These are phyloP conservation scores for Trypanosoma platydactyli DNA, from an alignment of 208 protist species.

Conservation along the genomic window DNA sequence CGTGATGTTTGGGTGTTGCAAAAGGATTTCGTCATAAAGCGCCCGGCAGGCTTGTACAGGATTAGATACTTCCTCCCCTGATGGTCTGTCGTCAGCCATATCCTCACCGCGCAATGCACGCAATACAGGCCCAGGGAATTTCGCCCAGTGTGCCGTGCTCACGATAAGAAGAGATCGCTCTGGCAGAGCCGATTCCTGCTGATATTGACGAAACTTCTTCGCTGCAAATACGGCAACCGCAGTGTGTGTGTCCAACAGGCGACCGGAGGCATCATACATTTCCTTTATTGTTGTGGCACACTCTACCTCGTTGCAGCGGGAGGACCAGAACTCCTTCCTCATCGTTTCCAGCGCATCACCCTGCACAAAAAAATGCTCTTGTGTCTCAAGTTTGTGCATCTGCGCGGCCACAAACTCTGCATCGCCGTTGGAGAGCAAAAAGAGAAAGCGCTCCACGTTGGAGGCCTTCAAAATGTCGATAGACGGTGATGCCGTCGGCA, in stretches of 20 bases:
- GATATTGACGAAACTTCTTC: slow-evolving; percentile 46
- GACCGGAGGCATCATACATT: slow-evolving; percentile 50
- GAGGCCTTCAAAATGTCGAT: slow-evolving; percentile 94
- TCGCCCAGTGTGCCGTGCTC: slow-evolving; percentile 87
- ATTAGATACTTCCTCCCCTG: not conserved
- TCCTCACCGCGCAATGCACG: slow-evolving; percentile 62
- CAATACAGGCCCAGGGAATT: slow-evolving; percentile 81
- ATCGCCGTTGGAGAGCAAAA: slow-evolving; percentile 83
- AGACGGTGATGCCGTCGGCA: slow-evolving; percentile 69
- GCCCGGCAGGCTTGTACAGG: slow-evolving; percentile 25
- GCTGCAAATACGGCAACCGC: slow-evolving; percentile 82
- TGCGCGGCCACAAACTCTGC: slow-evolving; percentile 44
- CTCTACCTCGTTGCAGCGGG: slow-evolving; percentile 72
- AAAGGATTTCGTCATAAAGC: slow-evolving; percentile 32
- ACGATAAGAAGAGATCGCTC: slow-evolving; percentile 55
- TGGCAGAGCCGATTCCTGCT: slow-evolving; percentile 24
- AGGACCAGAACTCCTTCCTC: slow-evolving; percentile 60
- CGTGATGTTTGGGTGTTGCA: slow-evolving; percentile 18
- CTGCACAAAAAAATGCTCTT: slow-evolving; percentile 56
- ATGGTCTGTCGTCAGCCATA: slow-evolving; percentile 14
- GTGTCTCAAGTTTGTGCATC: slow-evolving; percentile 71
- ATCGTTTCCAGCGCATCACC: slow-evolving; percentile 47
- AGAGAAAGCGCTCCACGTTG: slow-evolving; percentile 97
- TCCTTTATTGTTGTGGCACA: slow-evolving; percentile 77
- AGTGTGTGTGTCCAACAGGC: slow-evolving; percentile 86